Evolutionary conservation across 495 filamentous ascomycete genomes (phyloP), one percentile per base, ranked within the genome.

Genomic region (Glarea lozoyensis): DNA sequence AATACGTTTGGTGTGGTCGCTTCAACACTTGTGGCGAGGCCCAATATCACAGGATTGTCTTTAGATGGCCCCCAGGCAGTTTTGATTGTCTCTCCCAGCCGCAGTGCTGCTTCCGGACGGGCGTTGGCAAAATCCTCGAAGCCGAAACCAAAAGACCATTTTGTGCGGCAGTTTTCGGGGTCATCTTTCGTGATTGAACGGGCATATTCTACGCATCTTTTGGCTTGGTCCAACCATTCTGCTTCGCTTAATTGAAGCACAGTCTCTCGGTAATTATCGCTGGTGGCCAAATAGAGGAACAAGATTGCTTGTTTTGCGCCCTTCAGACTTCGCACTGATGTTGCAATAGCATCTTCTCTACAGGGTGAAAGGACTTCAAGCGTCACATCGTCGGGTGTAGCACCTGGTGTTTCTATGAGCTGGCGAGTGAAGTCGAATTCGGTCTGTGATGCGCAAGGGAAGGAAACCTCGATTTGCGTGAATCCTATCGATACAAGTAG

Each of bases 1-100:
- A 90, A 95, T 42, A 94, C 72, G 55, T 97, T 97, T 19, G 90
- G 90, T 2, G 89, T 96, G 3, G 85, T 61, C 82, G 94, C 81
- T 64, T 96, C 90, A 17, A 97, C 90, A 0, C 90, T 96, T 10
- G 89, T 90, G 5, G 90, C 89, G 21, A 97, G 74, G 62, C 95
- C 95, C 73, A 97, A 94, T 58, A 97, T 88, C 53, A 97, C 88
- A 13, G 81, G 84, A 55, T 82, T 78, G 56, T 87, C 70, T 17
- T 65, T 79, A 0, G 78, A 76, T 5, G 89, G 89, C 41, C 66
- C 82, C 83, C 83, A 88, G 10, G 81, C 82, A 12, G 62, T 73
- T 66, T 87, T 87, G 34, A 86, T 81, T 21, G 82, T 82, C 55
- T 87, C 78, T 49, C 83, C 86, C 22, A 88, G 73, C 53, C 76